Evolutionary conservation across 768 basidiomycete species (phyloP).

Genomic region (Grammothele lineata): DNA sequence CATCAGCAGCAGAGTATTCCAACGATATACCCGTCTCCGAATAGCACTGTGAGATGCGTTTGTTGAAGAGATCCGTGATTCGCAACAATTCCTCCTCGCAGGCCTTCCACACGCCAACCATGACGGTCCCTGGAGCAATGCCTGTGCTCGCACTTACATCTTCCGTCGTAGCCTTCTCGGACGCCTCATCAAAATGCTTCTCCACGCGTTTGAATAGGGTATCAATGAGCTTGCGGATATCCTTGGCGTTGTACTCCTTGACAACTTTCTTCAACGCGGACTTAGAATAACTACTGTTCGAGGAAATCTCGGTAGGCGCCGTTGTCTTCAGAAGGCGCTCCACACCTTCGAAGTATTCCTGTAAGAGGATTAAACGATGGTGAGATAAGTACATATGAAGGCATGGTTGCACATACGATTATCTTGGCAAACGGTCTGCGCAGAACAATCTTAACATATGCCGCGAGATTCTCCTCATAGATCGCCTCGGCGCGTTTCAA

Average conservation of each 20-base stretch:
- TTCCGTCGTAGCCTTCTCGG: slow-evolving; percentile 59
- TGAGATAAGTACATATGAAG: background rate
- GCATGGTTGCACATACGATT: slow-evolving; percentile 50
- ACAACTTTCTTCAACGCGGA: slow-evolving; percentile 77
- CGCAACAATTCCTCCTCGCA: slow-evolving; percentile 81
- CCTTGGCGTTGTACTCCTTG: slow-evolving; percentile 84
- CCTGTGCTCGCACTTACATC: slow-evolving; percentile 43
- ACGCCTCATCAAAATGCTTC: slow-evolving; percentile 90
- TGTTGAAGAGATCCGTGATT: slow-evolving; percentile 65
- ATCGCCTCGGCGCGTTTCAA: slow-evolving; percentile 71
- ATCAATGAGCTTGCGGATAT: slow-evolving; percentile 86
- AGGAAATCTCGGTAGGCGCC: slow-evolving; percentile 69
- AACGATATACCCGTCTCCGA: slow-evolving; percentile 63
- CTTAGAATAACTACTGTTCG: slow-evolving; percentile 72
- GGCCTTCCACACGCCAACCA: slow-evolving; percentile 86
- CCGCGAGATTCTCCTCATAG: slow-evolving; percentile 84
- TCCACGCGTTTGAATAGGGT: slow-evolving; percentile 86
- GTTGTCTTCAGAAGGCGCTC: slow-evolving; percentile 84
- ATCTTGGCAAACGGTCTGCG: slow-evolving; percentile 83
- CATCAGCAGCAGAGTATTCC: slow-evolving; percentile 72
- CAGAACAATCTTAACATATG: slow-evolving; percentile 85
- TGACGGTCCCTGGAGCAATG: slow-evolving; percentile 56
- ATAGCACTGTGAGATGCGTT: slow-evolving; percentile 76
- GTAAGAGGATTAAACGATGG: too few species aligned
- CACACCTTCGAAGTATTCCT: slow-evolving; percentile 95